These are phyloP conservation scores for Ophiostoma himal-ulmi DNA, from an alignment of 2,329 filamentous ascomycete genomes.

Conservation along the genomic window DNA sequence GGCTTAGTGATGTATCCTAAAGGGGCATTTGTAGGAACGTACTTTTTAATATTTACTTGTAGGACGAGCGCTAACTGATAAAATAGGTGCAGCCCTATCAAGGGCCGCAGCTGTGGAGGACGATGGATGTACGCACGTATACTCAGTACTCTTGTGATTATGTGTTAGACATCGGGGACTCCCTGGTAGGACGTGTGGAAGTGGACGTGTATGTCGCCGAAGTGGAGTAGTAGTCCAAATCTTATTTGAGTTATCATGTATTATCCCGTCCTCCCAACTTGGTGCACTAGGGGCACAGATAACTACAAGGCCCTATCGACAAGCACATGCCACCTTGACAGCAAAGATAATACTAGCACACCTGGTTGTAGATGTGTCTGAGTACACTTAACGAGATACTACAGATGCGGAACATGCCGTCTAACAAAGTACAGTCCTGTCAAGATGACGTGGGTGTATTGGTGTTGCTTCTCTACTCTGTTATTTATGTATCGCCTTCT, in stretches of 20 bases:
- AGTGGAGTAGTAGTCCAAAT: neutral
- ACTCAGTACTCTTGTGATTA: neutral
- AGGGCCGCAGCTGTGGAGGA: neutral
- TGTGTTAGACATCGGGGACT: neutral
- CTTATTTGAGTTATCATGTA: neutral
- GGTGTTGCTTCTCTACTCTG: too few relatives aligned
- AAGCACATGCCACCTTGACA: neutral
- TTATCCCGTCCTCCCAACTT: neutral
- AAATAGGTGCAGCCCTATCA: neutral
- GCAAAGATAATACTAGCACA: neutral
- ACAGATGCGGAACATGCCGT: neutral
- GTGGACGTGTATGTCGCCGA: neutral
- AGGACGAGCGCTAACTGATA: neutral
- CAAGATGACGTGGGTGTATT: neutral
- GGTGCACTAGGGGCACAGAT: neutral
- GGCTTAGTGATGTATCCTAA: slow-evolving; percentile 9
- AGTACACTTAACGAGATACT: neutral
- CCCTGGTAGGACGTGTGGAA: neutral
- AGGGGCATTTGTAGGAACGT: neutral
- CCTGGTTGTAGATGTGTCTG: neutral
- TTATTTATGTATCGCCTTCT: too few relatives aligned
- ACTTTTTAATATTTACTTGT: neutral
- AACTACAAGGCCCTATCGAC: neutral
- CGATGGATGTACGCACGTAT: neutral
- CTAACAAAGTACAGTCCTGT: neutral